phyloP scores from a whole-genome alignment of 2,329 filamentous ascomycete species.

The Penicillium occitanis region DNA sequence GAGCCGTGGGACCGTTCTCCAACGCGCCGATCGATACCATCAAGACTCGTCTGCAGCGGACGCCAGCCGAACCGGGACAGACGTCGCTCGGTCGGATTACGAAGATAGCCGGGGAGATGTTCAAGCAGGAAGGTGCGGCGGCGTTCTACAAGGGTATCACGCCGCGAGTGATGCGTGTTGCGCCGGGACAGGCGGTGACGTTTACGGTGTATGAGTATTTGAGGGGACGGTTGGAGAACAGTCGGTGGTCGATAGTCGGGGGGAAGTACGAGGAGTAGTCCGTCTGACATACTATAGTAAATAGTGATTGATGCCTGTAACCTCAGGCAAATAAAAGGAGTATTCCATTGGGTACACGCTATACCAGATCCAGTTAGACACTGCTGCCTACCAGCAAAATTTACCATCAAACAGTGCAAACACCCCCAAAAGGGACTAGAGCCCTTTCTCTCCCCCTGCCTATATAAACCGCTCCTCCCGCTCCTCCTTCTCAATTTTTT shows the following conservation, averaged over 20 bases:
- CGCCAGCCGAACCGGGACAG: constrained; percentile 75
- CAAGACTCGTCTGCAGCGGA: constrained; percentile 94
- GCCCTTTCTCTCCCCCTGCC: neutral
- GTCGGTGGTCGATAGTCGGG: constrained; percentile 56
- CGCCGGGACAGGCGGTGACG: constrained; percentile 83
- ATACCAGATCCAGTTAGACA: neutral
- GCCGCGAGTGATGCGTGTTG: constrained; percentile 93
- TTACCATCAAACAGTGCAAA: constrained; percentile 18
- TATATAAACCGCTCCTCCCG: constrained; percentile 28
- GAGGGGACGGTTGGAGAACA: constrained; percentile 69
- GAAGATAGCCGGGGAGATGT: constrained; percentile 78
- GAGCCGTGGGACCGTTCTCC: constrained; percentile 91
- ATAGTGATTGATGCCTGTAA: neutral
- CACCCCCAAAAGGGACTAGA: constrained; percentile 12
- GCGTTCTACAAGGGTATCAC: constrained; percentile 99
- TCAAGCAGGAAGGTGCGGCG: constrained; percentile 87
- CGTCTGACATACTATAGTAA: too few relatives aligned
- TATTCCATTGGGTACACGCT: neutral
- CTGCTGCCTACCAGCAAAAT: neutral
- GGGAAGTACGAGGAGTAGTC: constrained; percentile 51
- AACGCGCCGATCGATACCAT: constrained; percentile 99
- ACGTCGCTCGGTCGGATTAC: constrained; percentile 77
- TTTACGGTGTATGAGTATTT: constrained; percentile 76
- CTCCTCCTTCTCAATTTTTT: constrained; percentile 29
- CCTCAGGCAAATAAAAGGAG: neutral